phyloP scores from a whole-genome alignment of 768 basidiomycete species.

The Saitozyma podzolica region DNA sequence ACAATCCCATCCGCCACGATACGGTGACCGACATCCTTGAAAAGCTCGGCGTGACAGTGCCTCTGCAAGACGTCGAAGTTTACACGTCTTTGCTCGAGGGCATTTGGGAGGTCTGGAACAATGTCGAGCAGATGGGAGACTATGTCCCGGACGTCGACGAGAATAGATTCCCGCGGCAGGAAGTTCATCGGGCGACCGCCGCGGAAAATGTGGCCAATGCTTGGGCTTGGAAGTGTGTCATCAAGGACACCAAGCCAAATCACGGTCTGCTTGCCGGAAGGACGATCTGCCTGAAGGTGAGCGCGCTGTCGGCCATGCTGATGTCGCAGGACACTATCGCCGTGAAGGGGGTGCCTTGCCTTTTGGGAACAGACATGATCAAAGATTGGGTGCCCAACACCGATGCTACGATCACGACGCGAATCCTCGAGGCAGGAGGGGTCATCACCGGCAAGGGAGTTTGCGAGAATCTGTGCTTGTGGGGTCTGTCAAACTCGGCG shows the following conservation, averaged over 20 bases:
- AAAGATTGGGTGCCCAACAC: constrained; percentile 51
- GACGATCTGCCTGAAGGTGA: constrained; percentile 55
- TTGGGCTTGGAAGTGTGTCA: constrained; percentile 38
- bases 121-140: constrained; percentile 26
- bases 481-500: constrained; percentile 26
- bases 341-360: constrained; percentile 56
- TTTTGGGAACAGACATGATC: constrained; percentile 55
- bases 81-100: constrained; percentile 28
- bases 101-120: constrained; percentile 34
- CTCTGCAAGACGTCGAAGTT: constrained; percentile 13
- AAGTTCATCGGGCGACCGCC: constrained; percentile 19
- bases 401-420: constrained; percentile 58
- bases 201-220: constrained; percentile 35
- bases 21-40: constrained; percentile 12
- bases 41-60: constrained; percentile 13
- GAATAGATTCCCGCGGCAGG: constrained; percentile 19
- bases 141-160: constrained; percentile 37
- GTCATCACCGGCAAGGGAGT: constrained; percentile 54
- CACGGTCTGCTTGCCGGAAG: constrained; percentile 51
- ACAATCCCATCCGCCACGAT: constrained; percentile 26
- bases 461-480: constrained; percentile 49
- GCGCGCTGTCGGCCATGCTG: background rate
- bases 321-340: constrained; percentile 50
- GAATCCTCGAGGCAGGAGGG: constrained; percentile 57
- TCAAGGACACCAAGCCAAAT: constrained; percentile 14